Percentiles rank a stretch among this genome's conserved stretches.
These are phyloP conservation scores for Forsythia viridissima DNA, from an alignment of 257 asterid species.

Conservation along the genomic window DNA sequence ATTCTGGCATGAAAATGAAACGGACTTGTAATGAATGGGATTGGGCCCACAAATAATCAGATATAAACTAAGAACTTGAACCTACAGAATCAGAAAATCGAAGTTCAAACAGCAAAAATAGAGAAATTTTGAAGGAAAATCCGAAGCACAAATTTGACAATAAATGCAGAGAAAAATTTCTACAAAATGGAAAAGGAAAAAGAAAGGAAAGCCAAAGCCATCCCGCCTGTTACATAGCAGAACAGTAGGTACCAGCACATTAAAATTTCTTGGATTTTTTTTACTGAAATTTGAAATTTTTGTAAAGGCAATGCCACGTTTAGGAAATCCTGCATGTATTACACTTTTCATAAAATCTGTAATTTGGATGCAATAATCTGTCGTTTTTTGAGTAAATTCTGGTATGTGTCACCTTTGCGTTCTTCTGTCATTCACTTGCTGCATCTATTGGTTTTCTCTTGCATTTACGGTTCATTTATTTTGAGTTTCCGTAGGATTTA, in stretches of 20 bases:
- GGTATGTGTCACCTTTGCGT: background rate
- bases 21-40: background rate
- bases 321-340: background rate
- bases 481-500: background rate
- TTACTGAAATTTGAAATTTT: background rate
- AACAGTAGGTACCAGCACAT: background rate
- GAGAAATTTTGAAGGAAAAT: slow-evolving; percentile 1
- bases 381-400: background rate
- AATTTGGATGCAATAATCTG: background rate
- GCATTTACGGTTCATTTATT: background rate
- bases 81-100: background rate
- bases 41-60: background rate
- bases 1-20: background rate
- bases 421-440: background rate
- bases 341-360: background rate
- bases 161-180: background rate
- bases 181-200: background rate
- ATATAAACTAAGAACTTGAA: background rate
- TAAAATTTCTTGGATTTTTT: background rate
- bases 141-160: background rate
- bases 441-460: background rate
- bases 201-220: background rate
- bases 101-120: background rate
- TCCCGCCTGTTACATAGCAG: background rate
- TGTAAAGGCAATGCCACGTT: background rate